A percentile compares a stretch with the other conserved stretches of the same genome.
phyloP scores from a whole-genome alignment of 2,329 filamentous ascomycete genomes.

The Diaporthe amygdali region DNA sequence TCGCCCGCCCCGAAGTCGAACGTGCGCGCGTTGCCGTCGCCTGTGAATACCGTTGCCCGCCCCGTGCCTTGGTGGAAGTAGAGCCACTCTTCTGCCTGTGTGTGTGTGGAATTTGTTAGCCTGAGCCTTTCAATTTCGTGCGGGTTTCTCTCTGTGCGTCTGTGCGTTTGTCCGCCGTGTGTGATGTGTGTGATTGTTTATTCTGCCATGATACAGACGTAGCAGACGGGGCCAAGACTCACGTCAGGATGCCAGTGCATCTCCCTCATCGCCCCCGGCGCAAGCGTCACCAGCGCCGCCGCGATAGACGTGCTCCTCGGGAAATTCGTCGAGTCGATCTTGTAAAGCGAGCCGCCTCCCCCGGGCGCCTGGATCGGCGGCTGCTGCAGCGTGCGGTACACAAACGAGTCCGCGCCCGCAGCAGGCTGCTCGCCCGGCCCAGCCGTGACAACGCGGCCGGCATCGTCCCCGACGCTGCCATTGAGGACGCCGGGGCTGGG shows the following conservation, averaged over 20 bases:
- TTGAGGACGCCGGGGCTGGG: slow-evolving; percentile 68
- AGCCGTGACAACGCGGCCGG: slow-evolving; percentile 37
- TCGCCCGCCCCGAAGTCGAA: slow-evolving; percentile 73
- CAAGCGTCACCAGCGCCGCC: slow-evolving; percentile 66
- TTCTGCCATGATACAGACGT: too few relatives aligned
- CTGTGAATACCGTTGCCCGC: slow-evolving; percentile 69
- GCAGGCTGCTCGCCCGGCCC: slow-evolving; percentile 53
- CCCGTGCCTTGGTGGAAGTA: slow-evolving; percentile 70
- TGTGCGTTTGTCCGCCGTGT: not conserved
- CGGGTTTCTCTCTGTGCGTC: not conserved
- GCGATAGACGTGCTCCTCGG: slow-evolving; percentile 70
- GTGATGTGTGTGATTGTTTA: not conserved
- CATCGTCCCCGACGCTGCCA: slow-evolving; percentile 55
- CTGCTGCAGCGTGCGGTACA: slow-evolving; percentile 64
- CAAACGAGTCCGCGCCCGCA: slow-evolving; percentile 62
- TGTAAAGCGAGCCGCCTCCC: slow-evolving; percentile 64
- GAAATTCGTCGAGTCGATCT: slow-evolving; percentile 72
- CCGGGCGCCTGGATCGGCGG: slow-evolving; percentile 62
- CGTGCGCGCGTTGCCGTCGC: slow-evolving; percentile 63
- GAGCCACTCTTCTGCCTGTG: slow-evolving; percentile 70
- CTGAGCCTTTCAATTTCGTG: not conserved
- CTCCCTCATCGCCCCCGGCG: slow-evolving; percentile 68
- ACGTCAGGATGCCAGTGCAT: slow-evolving; percentile 75
- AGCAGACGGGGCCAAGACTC: slow-evolving; percentile 35
- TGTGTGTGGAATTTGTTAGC: not conserved